Evolutionary conservation across 345 rosid genomes (phyloP).

Genomic region (Eucalyptus polybractea): DNA sequence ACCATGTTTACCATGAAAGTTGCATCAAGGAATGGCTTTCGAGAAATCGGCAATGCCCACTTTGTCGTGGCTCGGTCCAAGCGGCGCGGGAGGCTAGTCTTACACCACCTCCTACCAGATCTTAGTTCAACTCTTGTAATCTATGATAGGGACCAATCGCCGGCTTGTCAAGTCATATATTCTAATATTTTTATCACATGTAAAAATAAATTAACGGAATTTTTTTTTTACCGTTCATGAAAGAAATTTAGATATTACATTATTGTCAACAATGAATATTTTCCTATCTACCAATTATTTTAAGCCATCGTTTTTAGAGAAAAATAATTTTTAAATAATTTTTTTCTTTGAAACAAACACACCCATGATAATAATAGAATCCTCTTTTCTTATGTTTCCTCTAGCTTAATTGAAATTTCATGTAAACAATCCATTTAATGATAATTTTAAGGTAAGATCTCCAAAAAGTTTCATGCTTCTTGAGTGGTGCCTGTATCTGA

Average conservation of each 20-base stretch:
- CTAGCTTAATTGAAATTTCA: no score
- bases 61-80: not conserved
- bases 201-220: not conserved
- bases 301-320: not conserved
- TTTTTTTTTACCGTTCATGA: no score
- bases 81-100: not conserved
- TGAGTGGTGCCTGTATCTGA: accelerated
- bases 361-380: accelerated
- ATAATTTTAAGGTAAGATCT: not conserved
- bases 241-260: no score
- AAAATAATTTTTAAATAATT: no score
- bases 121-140: not conserved
- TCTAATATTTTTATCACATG: not conserved
- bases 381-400: not conserved
- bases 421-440: not conserved
- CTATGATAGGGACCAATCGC: not conserved
- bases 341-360: not conserved
- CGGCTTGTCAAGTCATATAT: not conserved
- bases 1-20: not conserved
- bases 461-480: not conserved
- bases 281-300: no score
- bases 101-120: not conserved
- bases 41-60: not conserved
- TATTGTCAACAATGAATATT: no score
- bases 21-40: not conserved